phyloP scores from a whole-genome alignment of 257 asterid genomes.

The Jacaranda mimosifolia region DNA sequence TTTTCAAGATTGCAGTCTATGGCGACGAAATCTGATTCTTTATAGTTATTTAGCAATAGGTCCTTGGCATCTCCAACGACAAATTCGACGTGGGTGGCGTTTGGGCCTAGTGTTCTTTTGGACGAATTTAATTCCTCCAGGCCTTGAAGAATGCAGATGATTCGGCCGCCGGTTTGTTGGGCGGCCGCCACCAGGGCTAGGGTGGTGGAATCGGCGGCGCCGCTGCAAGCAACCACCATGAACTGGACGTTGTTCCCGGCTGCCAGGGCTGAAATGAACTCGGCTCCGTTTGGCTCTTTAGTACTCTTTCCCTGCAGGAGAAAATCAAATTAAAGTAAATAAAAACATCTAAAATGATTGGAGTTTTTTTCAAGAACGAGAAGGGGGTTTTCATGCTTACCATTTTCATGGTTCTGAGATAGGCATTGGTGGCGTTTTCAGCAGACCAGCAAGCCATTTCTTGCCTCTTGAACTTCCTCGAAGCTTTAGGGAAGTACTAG shows the following conservation, averaged over 20 bases:
- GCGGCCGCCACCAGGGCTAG: slow-evolving; percentile 81
- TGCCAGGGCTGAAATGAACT: slow-evolving; percentile 87
- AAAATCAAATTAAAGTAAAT: background rate
- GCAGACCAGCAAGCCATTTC: slow-evolving; percentile 90
- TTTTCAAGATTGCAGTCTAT: slow-evolving; percentile 72
- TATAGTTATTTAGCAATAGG: slow-evolving; percentile 46
- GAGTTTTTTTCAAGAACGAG: background rate
- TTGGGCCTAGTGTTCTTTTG: slow-evolving; percentile 33
- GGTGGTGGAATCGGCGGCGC: slow-evolving; percentile 65
- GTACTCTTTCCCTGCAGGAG: slow-evolving; percentile 59
- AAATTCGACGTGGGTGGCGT: slow-evolving; percentile 52
- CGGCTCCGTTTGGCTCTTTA: slow-evolving; percentile 77
- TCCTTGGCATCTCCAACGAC: slow-evolving; percentile 56
- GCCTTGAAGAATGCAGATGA: slow-evolving; percentile 69
- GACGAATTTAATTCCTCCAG: slow-evolving; percentile 50
- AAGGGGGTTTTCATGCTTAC: slow-evolving; percentile 43
- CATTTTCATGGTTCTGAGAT: slow-evolving; percentile 80
- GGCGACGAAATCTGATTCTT: slow-evolving; percentile 71
- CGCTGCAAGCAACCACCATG: slow-evolving; percentile 67
- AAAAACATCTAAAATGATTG: background rate
- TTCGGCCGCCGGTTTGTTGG: slow-evolving; percentile 78
- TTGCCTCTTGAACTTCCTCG: background rate
- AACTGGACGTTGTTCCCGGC: slow-evolving; percentile 84
- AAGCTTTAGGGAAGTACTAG: slow-evolving; percentile 27
- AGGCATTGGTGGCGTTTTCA: slow-evolving; percentile 91